These are phyloP conservation scores for Ceratocystiopsis sp. DNA, from an alignment of 2,329 filamentous ascomycete genomes.

Conservation along the genomic window DNA sequence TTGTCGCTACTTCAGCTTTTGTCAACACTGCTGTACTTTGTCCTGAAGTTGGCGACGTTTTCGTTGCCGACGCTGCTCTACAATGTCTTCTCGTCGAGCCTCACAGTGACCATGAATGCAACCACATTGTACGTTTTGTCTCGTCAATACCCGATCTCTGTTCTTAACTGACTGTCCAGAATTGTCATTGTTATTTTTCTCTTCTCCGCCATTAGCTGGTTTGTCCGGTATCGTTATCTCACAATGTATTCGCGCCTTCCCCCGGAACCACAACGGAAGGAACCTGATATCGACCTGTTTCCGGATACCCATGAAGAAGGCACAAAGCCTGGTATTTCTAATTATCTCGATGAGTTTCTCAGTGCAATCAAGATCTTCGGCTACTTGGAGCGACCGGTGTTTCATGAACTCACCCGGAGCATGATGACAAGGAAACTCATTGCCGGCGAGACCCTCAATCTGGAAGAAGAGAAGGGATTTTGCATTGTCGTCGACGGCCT, in stretches of 20 bases:
- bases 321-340: conserved; percentile 79
- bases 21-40: conserved; percentile 53
- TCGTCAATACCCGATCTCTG: not conserved
- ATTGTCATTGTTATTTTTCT: conserved; percentile 62
- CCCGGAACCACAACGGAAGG: conserved; percentile 86
- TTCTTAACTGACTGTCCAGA: conserved; percentile 19
- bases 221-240: conserved; percentile 85
- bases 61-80: conserved; percentile 81
- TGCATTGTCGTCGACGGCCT: conserved; percentile 92
- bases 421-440: conserved; percentile 98
- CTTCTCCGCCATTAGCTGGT: conserved; percentile 78
- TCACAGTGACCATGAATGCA: conserved; percentile 97
- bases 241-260: conserved; percentile 94
- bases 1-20: conserved; percentile 36
- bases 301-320: conserved; percentile 83
- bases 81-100: conserved; percentile 72
- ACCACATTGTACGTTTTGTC: conserved; percentile 59
- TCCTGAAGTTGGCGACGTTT: conserved; percentile 71
- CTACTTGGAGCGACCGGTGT: conserved; percentile 88
- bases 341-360: conserved; percentile 92
- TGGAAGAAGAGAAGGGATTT: conserved; percentile 97
- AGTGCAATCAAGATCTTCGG: conserved; percentile 99
- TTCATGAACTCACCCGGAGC: conserved; percentile 89
- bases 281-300: conserved; percentile 88
- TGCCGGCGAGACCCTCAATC: conserved; percentile 81